Percentiles rank a stretch among this genome's conserved stretches.
phyloP scores from a whole-genome alignment of 345 rosid genomes.

The Citrus hindsii region DNA sequence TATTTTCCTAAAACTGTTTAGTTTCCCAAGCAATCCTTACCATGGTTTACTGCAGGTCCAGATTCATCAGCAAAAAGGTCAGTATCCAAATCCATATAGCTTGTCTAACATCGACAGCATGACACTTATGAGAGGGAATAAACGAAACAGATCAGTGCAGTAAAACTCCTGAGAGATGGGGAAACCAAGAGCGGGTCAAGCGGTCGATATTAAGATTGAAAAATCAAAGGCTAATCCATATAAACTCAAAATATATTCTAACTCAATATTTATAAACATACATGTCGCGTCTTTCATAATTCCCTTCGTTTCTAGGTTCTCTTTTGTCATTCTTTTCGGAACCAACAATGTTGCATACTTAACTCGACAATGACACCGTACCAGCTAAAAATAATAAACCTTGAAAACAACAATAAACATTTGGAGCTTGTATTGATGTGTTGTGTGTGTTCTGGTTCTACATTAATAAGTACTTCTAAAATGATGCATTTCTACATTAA shows the following conservation, averaged over 20 bases:
- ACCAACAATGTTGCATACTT: background rate
- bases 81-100: slow-evolving; percentile 23
- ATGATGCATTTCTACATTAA: background rate
- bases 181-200: too few species aligned
- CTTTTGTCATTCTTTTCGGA: background rate
- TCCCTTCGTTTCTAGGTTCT: background rate
- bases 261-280: background rate
- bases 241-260: background rate
- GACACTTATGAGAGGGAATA: background rate
- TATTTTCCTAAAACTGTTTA: background rate
- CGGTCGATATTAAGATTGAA: background rate
- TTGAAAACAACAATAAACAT: too few species aligned
- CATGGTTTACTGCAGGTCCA: slow-evolving; percentile 20
- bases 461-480: too few species aligned
- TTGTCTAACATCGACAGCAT: background rate
- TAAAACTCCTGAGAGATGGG: background rate
- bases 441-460: too few species aligned
- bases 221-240: background rate
- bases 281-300: background rate
- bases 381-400: background rate
- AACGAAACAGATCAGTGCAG: background rate
- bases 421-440: too few species aligned
- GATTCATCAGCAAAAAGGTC: slow-evolving; percentile 14
- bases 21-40: slow-evolving; percentile 22
- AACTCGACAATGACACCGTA: background rate